phyloP scores from a whole-genome alignment of 2,329 filamentous ascomycete genomes.

The Fusarium vanettenii region DNA sequence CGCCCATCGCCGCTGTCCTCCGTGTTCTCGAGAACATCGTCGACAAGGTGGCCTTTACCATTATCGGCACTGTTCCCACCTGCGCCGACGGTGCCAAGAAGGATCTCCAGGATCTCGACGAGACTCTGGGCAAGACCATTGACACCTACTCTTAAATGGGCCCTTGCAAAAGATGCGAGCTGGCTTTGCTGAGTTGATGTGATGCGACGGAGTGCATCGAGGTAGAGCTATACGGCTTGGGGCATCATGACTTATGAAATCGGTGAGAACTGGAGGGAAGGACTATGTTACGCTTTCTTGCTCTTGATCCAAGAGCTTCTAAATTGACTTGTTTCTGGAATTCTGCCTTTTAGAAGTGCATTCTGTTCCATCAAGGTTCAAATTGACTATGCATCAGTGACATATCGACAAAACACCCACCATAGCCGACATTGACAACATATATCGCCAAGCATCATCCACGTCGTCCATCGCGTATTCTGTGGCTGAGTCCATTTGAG shows the following conservation, averaged over 20 bases:
- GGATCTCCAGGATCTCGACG: background rate
- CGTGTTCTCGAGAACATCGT: background rate
- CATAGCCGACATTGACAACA: background rate
- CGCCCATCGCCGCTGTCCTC: background rate
- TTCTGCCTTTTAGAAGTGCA: background rate
- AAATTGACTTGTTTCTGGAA: background rate
- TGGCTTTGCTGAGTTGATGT: background rate
- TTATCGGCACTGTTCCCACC: background rate
- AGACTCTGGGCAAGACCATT: background rate
- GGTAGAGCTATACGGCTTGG: background rate
- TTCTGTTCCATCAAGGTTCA: background rate
- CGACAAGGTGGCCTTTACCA: background rate
- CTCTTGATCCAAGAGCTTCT: background rate
- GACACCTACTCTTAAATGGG: background rate
- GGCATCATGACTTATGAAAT: background rate
- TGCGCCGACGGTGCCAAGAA: background rate
- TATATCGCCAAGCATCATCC: background rate
- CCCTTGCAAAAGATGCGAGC: background rate
- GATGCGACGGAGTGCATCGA: background rate
- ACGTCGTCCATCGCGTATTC: background rate
- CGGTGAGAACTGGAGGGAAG: background rate
- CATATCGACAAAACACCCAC: background rate
- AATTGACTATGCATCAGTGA: background rate
- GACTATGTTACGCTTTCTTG: background rate
- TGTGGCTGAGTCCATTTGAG: conserved; percentile 39